Conservation (phyloP, 2,329 filamentous ascomycete species). For the Verruconis gallopava region DNA sequence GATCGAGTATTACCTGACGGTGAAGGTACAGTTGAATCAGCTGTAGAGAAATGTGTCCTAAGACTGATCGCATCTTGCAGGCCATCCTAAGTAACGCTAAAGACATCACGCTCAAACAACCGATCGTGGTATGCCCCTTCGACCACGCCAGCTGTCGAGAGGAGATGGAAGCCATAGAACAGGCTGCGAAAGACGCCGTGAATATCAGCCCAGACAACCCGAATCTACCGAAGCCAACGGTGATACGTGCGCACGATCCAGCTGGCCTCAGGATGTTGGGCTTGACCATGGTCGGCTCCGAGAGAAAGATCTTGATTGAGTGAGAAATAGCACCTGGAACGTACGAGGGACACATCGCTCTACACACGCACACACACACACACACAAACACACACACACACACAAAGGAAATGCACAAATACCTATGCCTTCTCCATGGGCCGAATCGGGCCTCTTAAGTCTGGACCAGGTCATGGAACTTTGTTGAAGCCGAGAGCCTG, state of each 20-base stretch:
- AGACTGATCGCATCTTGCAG: conserved; percentile 32
- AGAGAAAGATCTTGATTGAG: conserved; percentile 52
- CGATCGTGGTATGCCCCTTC: conserved; percentile 89
- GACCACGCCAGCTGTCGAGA: conserved; percentile 94
- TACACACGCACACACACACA: no score
- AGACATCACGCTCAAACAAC: conserved; percentile 80
- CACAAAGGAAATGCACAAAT: no score
- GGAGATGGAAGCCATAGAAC: conserved; percentile 96
- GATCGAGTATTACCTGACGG: conserved; percentile 90
- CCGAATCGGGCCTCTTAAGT: no score
- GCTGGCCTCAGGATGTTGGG: conserved; percentile 47
- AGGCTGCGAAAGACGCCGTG: conserved; percentile 84
- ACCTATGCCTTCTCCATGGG: no score
- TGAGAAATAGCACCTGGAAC: no score
- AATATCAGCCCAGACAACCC: conserved; percentile 81
- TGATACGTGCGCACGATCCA: conserved; percentile 66
- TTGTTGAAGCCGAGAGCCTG: no score
- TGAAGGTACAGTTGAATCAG: conserved; percentile 54
- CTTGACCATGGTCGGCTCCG: conserved; percentile 48
- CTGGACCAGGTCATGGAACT: no score
- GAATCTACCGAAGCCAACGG: conserved; percentile 75
- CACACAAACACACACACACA: no score
- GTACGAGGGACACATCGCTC: no score
- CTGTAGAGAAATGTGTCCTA: background rate
- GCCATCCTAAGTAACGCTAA: conserved; percentile 76